A percentile compares a stretch with the other conserved stretches of the same genome.
Evolutionary conservation across 306 rosid species (phyloP).

Genomic region (Cucumis hystrix): DNA sequence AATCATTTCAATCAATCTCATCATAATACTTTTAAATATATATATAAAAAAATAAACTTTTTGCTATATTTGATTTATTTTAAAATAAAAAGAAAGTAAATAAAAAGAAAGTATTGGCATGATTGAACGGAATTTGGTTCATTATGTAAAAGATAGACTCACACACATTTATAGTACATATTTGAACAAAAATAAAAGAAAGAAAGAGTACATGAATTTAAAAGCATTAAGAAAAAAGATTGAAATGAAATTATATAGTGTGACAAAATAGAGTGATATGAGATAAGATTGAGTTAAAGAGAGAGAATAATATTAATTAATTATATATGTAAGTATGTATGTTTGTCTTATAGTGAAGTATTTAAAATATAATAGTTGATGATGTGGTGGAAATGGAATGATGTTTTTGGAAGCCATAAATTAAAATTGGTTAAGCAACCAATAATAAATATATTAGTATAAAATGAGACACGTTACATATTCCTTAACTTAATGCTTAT

Average conservation of each 20-base stretch:
- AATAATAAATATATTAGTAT: neutral
- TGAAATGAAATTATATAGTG: neutral
- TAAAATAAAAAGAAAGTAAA: too few relatives aligned
- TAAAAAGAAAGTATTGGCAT: too few relatives aligned
- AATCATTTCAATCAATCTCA: too few relatives aligned
- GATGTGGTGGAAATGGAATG: neutral
- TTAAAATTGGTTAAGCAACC: neutral
- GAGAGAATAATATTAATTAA: neutral
- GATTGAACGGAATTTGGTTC: too few relatives aligned
- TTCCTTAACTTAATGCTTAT: neutral
- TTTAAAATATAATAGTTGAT: neutral
- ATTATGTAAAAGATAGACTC: too few relatives aligned
- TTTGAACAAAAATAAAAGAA: neutral
- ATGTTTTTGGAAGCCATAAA: neutral
- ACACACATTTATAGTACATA: too few relatives aligned
- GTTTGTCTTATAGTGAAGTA: too few relatives aligned
- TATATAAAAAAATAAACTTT: too few relatives aligned
- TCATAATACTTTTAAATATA: too few relatives aligned
- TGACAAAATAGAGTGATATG: neutral
- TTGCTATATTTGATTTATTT: too few relatives aligned
- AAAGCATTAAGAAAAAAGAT: neutral
- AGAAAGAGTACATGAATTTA: neutral
- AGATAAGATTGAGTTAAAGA: neutral
- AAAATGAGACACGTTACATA: neutral
- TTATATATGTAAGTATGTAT: neutral